Conservation (phyloP, 2,329 filamentous ascomycete genomes). For the Claviceps sp. region DNA sequence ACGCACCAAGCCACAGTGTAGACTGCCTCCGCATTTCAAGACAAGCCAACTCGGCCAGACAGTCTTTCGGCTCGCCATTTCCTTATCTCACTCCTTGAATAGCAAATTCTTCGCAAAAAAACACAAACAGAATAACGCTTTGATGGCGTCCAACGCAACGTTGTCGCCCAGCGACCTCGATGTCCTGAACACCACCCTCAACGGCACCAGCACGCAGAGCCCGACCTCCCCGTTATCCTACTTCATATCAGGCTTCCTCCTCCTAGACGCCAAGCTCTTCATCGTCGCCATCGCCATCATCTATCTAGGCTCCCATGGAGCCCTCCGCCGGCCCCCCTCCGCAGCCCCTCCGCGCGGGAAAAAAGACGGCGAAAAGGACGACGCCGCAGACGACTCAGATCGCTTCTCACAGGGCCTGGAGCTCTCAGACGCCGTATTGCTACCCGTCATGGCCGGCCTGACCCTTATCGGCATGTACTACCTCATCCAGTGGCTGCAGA, state of each 20-base stretch:
- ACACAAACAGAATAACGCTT: too few species aligned
- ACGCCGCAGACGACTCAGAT: slow-evolving; percentile 28
- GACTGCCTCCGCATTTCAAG: background rate
- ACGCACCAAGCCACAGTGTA: too few species aligned
- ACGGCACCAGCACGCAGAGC: slow-evolving; percentile 9
- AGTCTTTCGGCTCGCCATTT: background rate
- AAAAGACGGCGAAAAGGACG: slow-evolving; percentile 28
- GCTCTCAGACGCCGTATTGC: slow-evolving; percentile 69
- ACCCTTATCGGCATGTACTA: slow-evolving; percentile 70
- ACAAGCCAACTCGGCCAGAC: background rate
- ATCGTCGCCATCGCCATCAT: slow-evolving; percentile 69
- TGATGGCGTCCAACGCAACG: slow-evolving; percentile 14
- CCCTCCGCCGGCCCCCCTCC: slow-evolving; percentile 69
- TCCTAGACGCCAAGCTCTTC: slow-evolving; percentile 35
- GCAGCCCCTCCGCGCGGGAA: slow-evolving; percentile 47
- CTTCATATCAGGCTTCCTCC: slow-evolving; percentile 26
- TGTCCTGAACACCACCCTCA: slow-evolving; percentile 17
- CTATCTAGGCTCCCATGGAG: slow-evolving; percentile 73
- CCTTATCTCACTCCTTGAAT: too few species aligned
- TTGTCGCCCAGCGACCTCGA: slow-evolving; percentile 13
- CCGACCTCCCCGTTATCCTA: slow-evolving; percentile 16
- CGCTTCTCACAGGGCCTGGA: slow-evolving; percentile 36
- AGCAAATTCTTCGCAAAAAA: too few species aligned
- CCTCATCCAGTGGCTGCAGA: slow-evolving; percentile 76
- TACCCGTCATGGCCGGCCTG: slow-evolving; percentile 64